Evolutionary conservation across 371 early-diverging fungal genomes (phyloP), one percentile per base, ranked within the genome.

Genomic region (Haplosporangium sp.): DNA sequence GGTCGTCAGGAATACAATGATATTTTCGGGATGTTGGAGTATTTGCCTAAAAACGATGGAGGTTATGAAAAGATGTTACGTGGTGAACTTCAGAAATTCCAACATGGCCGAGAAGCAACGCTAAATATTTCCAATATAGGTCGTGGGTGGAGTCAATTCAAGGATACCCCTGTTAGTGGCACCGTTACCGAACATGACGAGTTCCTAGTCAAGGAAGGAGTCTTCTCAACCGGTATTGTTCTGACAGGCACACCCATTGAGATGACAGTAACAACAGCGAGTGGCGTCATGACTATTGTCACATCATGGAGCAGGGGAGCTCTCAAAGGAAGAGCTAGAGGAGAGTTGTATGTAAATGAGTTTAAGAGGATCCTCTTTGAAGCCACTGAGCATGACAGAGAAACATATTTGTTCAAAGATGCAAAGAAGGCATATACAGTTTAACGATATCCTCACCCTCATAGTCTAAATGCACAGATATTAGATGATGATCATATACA

Each of bases 91-190:
- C 20, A 19, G 15, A 64, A 62, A 57, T 69, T 71, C 10, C 81
- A 69, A 37, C 75, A 81, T 61, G 81, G 81, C 5, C 66, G 81
- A 11, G 67, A 74, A 34, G 66, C 75, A 0, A 65, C 65, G 4
- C 8, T 81, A 42, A 65, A 68, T 61, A 38, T 81, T 15, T 71
- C 75, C 7, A 81, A 81, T 20, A 19, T 81, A 6, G 81, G 81
- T 9, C 66, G 59, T 0, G 81, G 71, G 5, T 71, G 72, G 74
- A 44, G 38, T 19, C 61, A 34, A 19, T 27, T 2, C 35, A 44
- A 55, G 20, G 7, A 7, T n/a, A n/a, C n/a, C 6, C 50, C n/a
- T 50, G n/a, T n/a, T n/a, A 50, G n/a, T 2, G 53, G 42, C 0
- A 17, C 11, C 15, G 52, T 34, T 2, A 15, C 17, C 34, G 35